These are phyloP conservation scores for Discostella stelligera DNA, from an alignment of 352 stramenopile genomes.

Conservation along the genomic window DNA sequence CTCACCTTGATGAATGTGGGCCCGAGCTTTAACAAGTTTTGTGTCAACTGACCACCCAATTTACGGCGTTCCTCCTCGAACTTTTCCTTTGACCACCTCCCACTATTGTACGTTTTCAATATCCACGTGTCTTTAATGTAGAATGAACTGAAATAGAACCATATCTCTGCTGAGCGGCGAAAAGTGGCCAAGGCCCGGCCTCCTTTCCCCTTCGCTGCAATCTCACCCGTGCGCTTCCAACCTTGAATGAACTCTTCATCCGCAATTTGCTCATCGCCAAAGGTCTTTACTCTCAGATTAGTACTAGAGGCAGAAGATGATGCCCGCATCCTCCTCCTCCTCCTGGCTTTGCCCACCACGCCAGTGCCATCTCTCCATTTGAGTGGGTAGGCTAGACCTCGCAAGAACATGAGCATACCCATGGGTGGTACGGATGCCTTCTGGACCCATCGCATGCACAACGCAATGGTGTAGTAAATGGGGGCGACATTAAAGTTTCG, in stretches of 20 bases:
- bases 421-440: conserved; percentile 71
- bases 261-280: conserved; percentile 43
- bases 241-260: conserved; percentile 77
- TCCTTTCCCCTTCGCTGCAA: conserved; percentile 70
- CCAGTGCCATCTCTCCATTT: conserved; percentile 48
- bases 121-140: conserved; percentile 80
- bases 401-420: conserved; percentile 58
- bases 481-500: conserved; percentile 78
- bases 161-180: conserved; percentile 77
- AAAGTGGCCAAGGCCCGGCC: conserved; percentile 74
- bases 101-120: conserved; percentile 69
- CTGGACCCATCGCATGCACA: conserved; percentile 63
- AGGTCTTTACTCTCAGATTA: conserved; percentile 34
- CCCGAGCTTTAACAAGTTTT: conserved; percentile 81
- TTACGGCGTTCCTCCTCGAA: conserved; percentile 69
- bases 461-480: conserved; percentile 77
- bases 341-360: neutral
- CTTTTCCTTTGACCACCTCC: conserved; percentile 64
- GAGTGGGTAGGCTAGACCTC: conserved; percentile 58
- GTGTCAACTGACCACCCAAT: conserved; percentile 73
- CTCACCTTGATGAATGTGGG: conserved; percentile 82
- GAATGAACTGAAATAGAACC: conserved; percentile 81
- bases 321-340: conserved; percentile 19
- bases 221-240: conserved; percentile 79
- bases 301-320: neutral